A percentile compares a stretch with the other conserved stretches of the same genome.
Evolutionary conservation across 441 rosid species (phyloP).

Genomic region (Corymbia calophylla): DNA sequence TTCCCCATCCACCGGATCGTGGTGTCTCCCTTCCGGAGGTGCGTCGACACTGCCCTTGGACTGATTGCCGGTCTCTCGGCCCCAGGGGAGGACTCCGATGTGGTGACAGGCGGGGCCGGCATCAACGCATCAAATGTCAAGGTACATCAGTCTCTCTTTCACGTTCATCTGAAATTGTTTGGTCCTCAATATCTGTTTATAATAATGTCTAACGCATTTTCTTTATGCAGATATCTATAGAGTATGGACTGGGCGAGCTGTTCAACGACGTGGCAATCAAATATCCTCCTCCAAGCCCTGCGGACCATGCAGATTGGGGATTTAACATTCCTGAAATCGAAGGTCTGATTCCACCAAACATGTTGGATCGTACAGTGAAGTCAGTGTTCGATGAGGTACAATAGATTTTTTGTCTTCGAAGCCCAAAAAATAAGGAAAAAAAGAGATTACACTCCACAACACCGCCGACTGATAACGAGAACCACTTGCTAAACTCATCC

Average conservation of each 20-base stretch:
- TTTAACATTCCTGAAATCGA: neutral
- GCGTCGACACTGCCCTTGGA: neutral
- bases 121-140: neutral
- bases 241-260: conserved; percentile 3
- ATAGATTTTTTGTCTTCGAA: neutral
- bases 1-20: conserved; percentile 7
- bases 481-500: accelerated
- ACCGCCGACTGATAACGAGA: accelerated
- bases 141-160: neutral
- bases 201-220: neutral
- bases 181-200: neutral
- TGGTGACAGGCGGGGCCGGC: neutral
- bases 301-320: neutral
- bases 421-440: neutral
- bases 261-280: neutral
- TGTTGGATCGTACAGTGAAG: neutral
- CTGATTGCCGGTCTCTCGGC: neutral
- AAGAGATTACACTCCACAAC: accelerated
- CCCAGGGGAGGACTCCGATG: neutral
- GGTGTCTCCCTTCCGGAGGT: conserved; percentile 1
- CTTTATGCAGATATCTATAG: neutral
- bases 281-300: neutral
- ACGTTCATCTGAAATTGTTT: neutral
- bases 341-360: neutral
- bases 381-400: neutral